Evolutionary conservation across 768 basidiomycete species (phyloP).

Genomic region (Termitomyces sp.): DNA sequence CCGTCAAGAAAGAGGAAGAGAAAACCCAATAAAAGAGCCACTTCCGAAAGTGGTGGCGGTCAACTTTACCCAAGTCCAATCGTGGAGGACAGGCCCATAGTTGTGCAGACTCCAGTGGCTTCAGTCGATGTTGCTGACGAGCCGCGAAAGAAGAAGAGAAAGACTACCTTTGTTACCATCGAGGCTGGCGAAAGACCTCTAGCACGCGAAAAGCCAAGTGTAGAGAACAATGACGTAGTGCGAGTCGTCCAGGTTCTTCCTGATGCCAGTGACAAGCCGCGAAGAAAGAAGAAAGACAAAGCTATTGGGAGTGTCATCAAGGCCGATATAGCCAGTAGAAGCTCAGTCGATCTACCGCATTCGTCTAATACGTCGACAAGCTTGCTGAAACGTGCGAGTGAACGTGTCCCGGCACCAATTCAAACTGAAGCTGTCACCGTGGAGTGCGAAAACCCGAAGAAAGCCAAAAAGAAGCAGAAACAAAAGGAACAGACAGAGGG

Average conservation of each 20-base stretch:
- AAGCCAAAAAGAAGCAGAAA: neutral
- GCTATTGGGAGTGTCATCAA: neutral
- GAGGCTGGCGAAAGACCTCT: too few species aligned
- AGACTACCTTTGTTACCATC: neutral
- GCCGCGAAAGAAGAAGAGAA: constrained; percentile 4
- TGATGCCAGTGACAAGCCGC: neutral
- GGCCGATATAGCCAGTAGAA: neutral
- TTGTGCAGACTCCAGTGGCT: neutral
- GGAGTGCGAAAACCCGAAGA: neutral
- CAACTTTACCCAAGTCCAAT: neutral
- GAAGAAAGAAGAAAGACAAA: constrained; percentile 12
- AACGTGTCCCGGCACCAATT: neutral
- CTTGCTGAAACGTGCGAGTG: neutral
- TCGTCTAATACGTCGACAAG: neutral
- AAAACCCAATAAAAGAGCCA: neutral
- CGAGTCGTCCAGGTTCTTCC: neutral
- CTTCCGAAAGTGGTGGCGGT: too few species aligned
- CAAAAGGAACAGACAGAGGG: neutral
- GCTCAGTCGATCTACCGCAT: neutral
- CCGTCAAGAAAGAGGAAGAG: constrained; percentile 11
- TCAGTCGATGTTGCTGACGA: neutral
- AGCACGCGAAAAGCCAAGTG: neutral
- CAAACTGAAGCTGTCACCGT: neutral
- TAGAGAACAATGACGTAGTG: neutral
- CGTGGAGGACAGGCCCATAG: neutral